These are phyloP conservation scores for Pterocarpus santalinus DNA, from an alignment of 306 rosid genomes.

Conservation along the genomic window DNA sequence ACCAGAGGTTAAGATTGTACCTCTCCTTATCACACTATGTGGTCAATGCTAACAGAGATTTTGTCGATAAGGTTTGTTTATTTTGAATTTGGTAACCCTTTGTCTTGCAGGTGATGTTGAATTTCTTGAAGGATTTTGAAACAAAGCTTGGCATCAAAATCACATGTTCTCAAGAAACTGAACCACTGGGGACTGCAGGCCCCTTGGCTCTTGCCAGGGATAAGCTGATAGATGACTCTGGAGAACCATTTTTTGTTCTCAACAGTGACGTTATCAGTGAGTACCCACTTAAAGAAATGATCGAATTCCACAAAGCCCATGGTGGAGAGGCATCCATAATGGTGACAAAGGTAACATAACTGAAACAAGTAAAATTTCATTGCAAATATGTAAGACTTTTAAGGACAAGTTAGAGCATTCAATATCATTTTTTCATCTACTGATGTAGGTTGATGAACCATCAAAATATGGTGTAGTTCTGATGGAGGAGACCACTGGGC, in stretches of 20 bases:
- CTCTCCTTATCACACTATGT: conserved; percentile 16
- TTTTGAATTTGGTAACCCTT: conserved; percentile 27
- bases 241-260: conserved; percentile 96
- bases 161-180: conserved; percentile 99
- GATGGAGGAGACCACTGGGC: conserved; percentile 89
- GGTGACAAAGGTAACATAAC: conserved; percentile 91
- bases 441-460: conserved; percentile 91
- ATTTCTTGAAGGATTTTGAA: conserved; percentile 95
- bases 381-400: conserved; percentile 23
- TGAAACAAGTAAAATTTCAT: neutral
- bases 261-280: conserved; percentile 99
- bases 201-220: conserved; percentile 99
- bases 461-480: conserved; percentile 98
- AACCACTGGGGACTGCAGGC: conserved; percentile 98
- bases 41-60: conserved; percentile 27
- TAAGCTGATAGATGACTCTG: conserved; percentile 77
- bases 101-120: conserved; percentile 85
- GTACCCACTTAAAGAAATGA: conserved; percentile 94
- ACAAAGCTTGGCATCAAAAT: conserved; percentile 90
- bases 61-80: conserved; percentile 39
- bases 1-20: conserved; percentile 77
- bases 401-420: neutral
- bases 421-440: conserved; percentile 43
- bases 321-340: conserved; percentile 99
- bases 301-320: conserved; percentile 85